phyloP scores from a whole-genome alignment of 129 eudicot genomes.

The Pseudognaphalium luteoalbum region DNA sequence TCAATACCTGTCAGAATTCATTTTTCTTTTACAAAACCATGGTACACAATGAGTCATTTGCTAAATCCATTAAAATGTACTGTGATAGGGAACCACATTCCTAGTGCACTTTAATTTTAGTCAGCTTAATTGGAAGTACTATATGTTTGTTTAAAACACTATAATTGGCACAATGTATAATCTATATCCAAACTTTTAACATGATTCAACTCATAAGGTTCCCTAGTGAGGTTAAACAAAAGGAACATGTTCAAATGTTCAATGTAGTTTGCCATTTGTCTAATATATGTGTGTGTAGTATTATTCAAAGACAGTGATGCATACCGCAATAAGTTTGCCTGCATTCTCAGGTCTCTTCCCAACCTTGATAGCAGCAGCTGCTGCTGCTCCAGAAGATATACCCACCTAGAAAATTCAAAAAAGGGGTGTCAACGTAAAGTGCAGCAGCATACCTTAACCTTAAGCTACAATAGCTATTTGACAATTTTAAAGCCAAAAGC shows the following conservation, averaged over 20 bases:
- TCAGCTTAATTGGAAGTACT: neutral
- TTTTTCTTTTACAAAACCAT: neutral
- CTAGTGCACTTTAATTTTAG: neutral
- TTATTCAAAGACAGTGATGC: constrained; percentile 16
- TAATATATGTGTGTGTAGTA: neutral
- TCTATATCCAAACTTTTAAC: neutral
- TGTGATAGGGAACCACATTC: neutral
- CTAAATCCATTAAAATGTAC: neutral
- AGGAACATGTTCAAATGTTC: neutral
- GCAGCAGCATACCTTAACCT: neutral
- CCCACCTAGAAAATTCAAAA: constrained; percentile 60
- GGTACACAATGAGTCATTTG: neutral
- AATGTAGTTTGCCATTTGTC: neutral
- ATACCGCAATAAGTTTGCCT: constrained; percentile 96
- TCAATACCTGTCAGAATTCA: neutral
- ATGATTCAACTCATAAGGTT: neutral
- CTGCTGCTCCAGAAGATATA: constrained; percentile 99
- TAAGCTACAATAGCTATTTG: neutral
- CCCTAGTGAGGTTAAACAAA: constrained; percentile 1
- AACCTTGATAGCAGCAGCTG: constrained; percentile 88
- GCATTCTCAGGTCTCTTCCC: constrained; percentile 97
- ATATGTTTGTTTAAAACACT: neutral
- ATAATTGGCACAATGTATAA: neutral
- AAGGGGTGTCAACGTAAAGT: constrained; percentile 1
- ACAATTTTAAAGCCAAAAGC: neutral